phyloP scores from a whole-genome alignment of 169 alveolate genomes.

The Sarcocystis neurona region DNA sequence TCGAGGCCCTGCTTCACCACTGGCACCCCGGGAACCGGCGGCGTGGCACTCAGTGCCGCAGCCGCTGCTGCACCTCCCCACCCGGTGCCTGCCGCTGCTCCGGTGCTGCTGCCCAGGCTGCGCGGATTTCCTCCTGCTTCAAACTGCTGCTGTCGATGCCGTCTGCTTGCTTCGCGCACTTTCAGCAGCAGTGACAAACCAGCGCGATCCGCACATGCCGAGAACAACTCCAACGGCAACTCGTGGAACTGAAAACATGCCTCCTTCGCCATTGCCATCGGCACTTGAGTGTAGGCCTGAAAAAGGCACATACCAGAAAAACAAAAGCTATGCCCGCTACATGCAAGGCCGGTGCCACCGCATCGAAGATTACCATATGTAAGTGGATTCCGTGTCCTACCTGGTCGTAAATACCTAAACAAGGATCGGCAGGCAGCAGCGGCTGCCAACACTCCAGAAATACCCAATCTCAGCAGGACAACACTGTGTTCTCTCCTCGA shows the following conservation, averaged over 20 bases:
- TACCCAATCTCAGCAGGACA: not conserved
- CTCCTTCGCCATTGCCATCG: conserved; percentile 79
- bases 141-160: conserved; percentile 50
- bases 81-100: not conserved
- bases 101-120: conserved; percentile 48
- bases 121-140: conserved; percentile 68
- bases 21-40: conserved; percentile 51
- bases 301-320: not conserved
- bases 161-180: conserved; percentile 56
- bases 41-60: conserved; percentile 47
- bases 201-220: conserved; percentile 73
- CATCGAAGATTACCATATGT: too few species aligned
- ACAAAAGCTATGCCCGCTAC: not conserved
- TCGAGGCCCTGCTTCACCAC: conserved; percentile 52
- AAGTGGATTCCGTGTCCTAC: not conserved
- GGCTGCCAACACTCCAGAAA: too few species aligned
- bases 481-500: not conserved
- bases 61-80: conserved; percentile 24
- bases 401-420: not conserved
- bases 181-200: conserved; percentile 63
- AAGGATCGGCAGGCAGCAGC: not conserved
- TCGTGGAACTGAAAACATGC: conserved; percentile 86
- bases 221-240: conserved; percentile 79
- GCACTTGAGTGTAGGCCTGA: conserved; percentile 79
- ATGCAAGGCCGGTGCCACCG: not conserved